Percentiles rank a stretch among this genome's conserved stretches.
phyloP scores from a whole-genome alignment of 129 eudicot genomes.

The Flaveria robusta region DNA sequence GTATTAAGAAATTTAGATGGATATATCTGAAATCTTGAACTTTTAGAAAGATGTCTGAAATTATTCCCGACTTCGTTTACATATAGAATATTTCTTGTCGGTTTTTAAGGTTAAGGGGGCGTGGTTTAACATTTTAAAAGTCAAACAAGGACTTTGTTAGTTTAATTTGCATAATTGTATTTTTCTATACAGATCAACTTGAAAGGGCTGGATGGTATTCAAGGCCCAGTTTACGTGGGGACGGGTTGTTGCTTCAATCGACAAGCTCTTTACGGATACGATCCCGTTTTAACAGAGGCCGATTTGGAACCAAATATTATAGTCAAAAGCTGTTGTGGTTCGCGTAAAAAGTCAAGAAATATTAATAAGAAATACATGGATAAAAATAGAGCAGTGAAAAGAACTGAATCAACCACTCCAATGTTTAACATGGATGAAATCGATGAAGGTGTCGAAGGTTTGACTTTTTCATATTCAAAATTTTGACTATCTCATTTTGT shows the following conservation, averaged over 20 bases:
- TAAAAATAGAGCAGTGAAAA: constrained; percentile 38
- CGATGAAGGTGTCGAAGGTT: constrained; percentile 51
- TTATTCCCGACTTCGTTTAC: too few relatives aligned
- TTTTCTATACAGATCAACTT: constrained; percentile 45
- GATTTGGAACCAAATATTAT: constrained; percentile 47
- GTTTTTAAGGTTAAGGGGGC: constrained; percentile 27
- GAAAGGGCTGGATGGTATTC: constrained; percentile 70
- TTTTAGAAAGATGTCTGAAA: too few relatives aligned
- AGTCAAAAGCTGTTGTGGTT: constrained; percentile 46
- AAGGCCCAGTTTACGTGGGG: constrained; percentile 67
- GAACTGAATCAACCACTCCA: constrained; percentile 49
- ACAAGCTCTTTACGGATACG: constrained; percentile 64
- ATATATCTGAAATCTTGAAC: too few relatives aligned
- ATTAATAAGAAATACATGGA: constrained; percentile 41
- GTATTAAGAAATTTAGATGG: too few relatives aligned
- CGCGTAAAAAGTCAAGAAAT: constrained; percentile 49
- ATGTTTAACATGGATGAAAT: constrained; percentile 44
- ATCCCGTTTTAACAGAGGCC: constrained; percentile 46
- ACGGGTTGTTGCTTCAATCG: constrained; percentile 68
- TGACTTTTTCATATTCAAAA: constrained; percentile 28
- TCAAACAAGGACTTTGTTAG: constrained; percentile 16
- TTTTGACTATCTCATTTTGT: neutral
- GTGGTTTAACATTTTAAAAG: neutral
- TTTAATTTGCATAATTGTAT: neutral
- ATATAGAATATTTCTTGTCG: too few relatives aligned